Evolutionary conservation across 495 filamentous ascomycete genomes (phyloP), one percentile per base, ranked within the genome.

Genomic region (Pseudevernia furfuracea): DNA sequence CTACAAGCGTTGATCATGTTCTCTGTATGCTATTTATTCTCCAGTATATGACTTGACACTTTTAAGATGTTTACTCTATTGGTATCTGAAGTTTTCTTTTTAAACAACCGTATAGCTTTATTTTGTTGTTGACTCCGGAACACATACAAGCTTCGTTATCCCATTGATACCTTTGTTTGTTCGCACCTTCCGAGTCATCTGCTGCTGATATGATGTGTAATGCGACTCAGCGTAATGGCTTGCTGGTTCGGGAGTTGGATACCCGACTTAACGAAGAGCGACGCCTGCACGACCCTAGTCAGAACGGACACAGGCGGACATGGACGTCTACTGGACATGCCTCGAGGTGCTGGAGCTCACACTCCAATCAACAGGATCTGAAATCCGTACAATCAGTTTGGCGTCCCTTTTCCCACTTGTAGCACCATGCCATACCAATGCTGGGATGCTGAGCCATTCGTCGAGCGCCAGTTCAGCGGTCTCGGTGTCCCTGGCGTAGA

Each of bases 391-490:
- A 3, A 58, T 30, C n/a, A 36, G 21, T 15, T 37, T 38, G 17
- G 4, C 12, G 17, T 30, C 11, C 19, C 14, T 38, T 7, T 58
- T 37, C 32, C 6, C 12, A 17, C 34, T 38, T 36, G 32, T 34
- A 58, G 21, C 32, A 34, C 56, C 3, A 58, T 38, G 21, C 1
- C 60, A 28, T 55, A 58, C 61, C 30, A 63, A 53, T 58, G 61
- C 61, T 19, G 61, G 61, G 14, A 63, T 28, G 38, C 15, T 36
- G 8, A 63, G 61, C 61, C 61, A 63, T 30, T 63, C 52, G 37
- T 63, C 52, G 4, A n/a, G 2, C 23, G 30, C 48, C 32, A 63
- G 10, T 17, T 10, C 25, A 43, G n/a, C 23, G 17, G 21, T 58
- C 12, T 56, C 17, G 8, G n/a, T 58, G 19, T 37, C 14, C 36